Base-by-base conservation (phyloP, 192 early-diverging fungal species). In the Radiomyces spectabilis region DNA sequence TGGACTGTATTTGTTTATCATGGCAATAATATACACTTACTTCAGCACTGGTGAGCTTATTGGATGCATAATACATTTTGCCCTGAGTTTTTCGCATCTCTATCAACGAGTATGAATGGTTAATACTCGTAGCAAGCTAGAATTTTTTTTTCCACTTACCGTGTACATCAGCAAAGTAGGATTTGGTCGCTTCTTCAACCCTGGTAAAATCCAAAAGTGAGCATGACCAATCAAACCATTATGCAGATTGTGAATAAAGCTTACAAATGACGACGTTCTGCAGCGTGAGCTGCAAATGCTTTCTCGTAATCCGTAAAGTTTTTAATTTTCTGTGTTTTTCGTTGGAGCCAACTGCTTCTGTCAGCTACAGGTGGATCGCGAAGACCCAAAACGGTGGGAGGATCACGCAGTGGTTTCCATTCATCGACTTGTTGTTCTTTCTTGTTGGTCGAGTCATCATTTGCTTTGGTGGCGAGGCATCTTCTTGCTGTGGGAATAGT, bases 191-290 rank as follows among this genome's bases (percentile, higher is more conserved):
- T 43, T 61, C 44, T 39, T 59, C 47, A 1, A 61, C 43, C 22
- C 59, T 55, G 31, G n/a, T 43, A n/a, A 61, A 30, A 22, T 4
- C 5, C 50, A 58, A 41, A 48, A 10, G 15, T 10, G 22, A 40
- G 15, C 21, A 50, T 3, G 26, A 5, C 38, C 21, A 44, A 42
- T 30, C 34, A 5, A 1, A 46, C 22, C 29, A 47, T 15, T 5
- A 37, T 34, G 33, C n/a, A n/a, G n/a, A n/a, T n/a, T n/a, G 16
- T 22, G 10, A 24, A 19, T 10, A 27, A 16, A 9, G 54, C 71
- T 61, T 63, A 78, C 76, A 78, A 53, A 24, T 73, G 67, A 33
- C 71, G 65, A 40, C 76, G 66, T 60, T 71, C 72, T 13, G 72
- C 68, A 37, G 66, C 53, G 44, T 78, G 61, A 21, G 68, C 62